Base-by-base conservation (phyloP, 768 basidiomycete genomes). In the Pleurotus sapidus region DNA sequence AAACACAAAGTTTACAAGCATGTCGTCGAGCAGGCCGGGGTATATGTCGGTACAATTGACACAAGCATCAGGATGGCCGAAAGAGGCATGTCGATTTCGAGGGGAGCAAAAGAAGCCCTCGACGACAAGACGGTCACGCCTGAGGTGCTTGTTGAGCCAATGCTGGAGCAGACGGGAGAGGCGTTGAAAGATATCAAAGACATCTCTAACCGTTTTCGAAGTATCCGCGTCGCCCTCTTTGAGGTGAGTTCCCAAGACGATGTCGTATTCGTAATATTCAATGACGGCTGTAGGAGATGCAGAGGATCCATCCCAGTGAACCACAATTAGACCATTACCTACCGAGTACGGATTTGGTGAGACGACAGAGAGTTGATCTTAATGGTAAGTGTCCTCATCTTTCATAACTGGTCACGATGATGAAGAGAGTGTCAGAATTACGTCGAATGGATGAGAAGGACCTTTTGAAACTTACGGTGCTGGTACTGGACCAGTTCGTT, bases 361-460 rank as follows among this genome's bases (percentile, higher is more conserved):
- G 1, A 9, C 8, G 30, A 34, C 8, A 34, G 8, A 34, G 30
- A 34, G 30, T 34, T 7, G 30, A 34, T 34, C 8, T 34, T 9
- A 34, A 34, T 34, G 30, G 30, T 7, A 8, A 34, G 30, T 34
- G 2, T 34, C 2, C 8, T 34, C 8, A 34, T 8, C 30, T 34
- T 9, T 34, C 30, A 9, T 34, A 9, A 7, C 24, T 25, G 12
- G 23, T 20, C 14, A 48, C 12, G 6, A 6, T 23, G 46, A 20
- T 14, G 14, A 15, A 48, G 14, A 20, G 8, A 20, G 6, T 5
- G 8, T 48, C 42, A 30, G 27, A 39, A 15, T 23, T 42, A 40
- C 51, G 39, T 15, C 38, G 38, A n/a, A 53, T 53, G 51, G 51
- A 18, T 6, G 51, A 53, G n/a, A 30, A 42, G 37, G 38, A 53